These are phyloP conservation scores for Epicoccum sorghinum DNA, from an alignment of 2,329 filamentous ascomycete species.

Conservation along the genomic window DNA sequence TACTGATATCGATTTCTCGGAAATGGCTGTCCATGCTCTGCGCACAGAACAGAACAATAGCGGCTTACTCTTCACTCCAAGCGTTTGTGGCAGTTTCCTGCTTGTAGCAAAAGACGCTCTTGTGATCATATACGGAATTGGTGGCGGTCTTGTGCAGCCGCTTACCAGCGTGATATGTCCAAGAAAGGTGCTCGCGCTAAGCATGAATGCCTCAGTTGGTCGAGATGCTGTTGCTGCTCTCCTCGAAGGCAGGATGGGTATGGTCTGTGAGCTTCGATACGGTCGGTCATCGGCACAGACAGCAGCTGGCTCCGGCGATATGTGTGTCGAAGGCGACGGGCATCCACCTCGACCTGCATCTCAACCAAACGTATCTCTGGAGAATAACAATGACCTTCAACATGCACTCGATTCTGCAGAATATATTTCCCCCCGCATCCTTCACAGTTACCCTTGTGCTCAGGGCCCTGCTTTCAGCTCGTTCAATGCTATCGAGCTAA, in stretches of 20 bases:
- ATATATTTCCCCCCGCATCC: background rate
- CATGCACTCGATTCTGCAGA: slow-evolving; percentile 9
- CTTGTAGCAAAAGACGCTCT: slow-evolving; percentile 60
- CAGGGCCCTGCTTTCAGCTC: slow-evolving; percentile 6
- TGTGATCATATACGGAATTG: slow-evolving; percentile 63
- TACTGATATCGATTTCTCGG: slow-evolving; percentile 44
- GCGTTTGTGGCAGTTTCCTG: slow-evolving; percentile 64
- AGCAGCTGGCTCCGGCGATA: slow-evolving; percentile 14
- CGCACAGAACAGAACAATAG: slow-evolving; percentile 19
- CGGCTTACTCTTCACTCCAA: slow-evolving; percentile 57
- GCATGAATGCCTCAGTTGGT: slow-evolving; percentile 66
- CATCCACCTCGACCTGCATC: slow-evolving; percentile 13
- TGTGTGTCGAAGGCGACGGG: slow-evolving; percentile 16
- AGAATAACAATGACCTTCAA: slow-evolving; percentile 15
- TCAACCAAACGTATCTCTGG: slow-evolving; percentile 19
- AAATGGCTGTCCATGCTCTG: slow-evolving; percentile 31
- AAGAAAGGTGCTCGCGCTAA: slow-evolving; percentile 62
- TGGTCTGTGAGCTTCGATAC: slow-evolving; percentile 60
- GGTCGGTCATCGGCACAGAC: slow-evolving; percentile 1
- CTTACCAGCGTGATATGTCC: slow-evolving; percentile 64
- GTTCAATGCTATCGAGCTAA: slow-evolving; percentile 37
- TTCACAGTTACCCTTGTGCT: background rate
- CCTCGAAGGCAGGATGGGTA: slow-evolving; percentile 64
- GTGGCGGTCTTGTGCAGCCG: slow-evolving; percentile 48
- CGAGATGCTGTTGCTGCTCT: slow-evolving; percentile 64